Base-by-base conservation (phyloP, 176 grass and related monocot genomes). In the Lolium rigidum region DNA sequence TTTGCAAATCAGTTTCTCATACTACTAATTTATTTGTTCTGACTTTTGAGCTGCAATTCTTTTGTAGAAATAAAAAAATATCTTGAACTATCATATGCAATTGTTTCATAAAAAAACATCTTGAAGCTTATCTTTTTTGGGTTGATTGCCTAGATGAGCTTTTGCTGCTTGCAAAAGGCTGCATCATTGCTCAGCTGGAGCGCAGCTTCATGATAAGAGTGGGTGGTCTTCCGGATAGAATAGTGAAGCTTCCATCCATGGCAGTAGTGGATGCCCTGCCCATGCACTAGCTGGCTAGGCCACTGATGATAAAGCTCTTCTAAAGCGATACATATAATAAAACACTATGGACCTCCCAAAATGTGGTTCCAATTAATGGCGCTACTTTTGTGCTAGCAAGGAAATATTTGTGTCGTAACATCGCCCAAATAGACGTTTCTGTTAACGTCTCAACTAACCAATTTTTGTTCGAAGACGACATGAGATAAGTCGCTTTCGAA, bases 141-240 rank as follows among this genome's bases (percentile, higher is more conserved):
- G 1, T 4, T 9, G 5, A 51, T 50, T 79, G 0, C 44, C 49
- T 17, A 5, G 5, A 17, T 59, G 12, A 3, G 14, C 49, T 7
- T 68, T 55, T 48, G 21, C 22, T 14, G 21, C 35, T 17, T 5
- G 52, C n/a, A 59, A 60, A 60, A 70, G 21, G 43, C 20, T 4
- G 31, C 13, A 24, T 28, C 25, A 7, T 57, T 69, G 59, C 15
- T 70, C 71, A 9, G 71, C 9, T 39, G 26, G 13, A 77, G 26
- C 9, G 20, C 77, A 17, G 68, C 58, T 69, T 51, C 24, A 76
- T 82, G 7, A 81, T 77, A 59, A 59, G 2, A 49, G 76, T 72
- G 2, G 66, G 65, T 79, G 81, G 48, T 20, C 5, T 67, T 85
- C 61, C 1, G 28, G 20, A 75, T 69, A 87, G 37, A 70, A 62